Evolutionary conservation across 2,329 filamentous ascomycete species (phyloP).

Genomic region (Salinomyces thailandicus): DNA sequence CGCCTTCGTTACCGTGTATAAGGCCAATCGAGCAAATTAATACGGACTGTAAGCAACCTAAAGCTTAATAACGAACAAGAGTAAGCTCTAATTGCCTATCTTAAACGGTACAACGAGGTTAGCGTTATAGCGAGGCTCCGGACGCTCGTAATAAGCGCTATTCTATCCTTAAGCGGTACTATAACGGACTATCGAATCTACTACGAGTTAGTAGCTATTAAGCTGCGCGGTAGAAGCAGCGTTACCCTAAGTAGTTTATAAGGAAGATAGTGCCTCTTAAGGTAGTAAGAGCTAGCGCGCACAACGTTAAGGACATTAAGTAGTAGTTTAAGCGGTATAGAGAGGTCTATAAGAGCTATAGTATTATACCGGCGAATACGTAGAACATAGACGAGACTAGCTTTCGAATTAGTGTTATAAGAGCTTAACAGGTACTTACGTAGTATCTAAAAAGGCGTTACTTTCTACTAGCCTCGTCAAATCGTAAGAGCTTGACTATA

Average conservation of each 20-base stretch:
- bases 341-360: background rate
- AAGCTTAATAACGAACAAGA: background rate
- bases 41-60: background rate
- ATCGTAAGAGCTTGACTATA: background rate
- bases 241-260: background rate
- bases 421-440: background rate
- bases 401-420: background rate
- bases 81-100: background rate
- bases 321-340: background rate
- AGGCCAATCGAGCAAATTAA: background rate
- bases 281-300: background rate
- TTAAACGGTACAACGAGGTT: background rate
- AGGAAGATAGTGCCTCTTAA: background rate
- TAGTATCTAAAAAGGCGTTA: background rate
- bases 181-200: background rate
- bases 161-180: background rate
- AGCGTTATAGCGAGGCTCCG: background rate
- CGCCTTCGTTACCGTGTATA: background rate
- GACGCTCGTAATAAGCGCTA: background rate
- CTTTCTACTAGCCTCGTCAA: background rate
- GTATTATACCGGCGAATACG: background rate
- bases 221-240: background rate
- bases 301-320: background rate
- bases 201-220: background rate
- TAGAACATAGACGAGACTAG: background rate